These are phyloP conservation scores for Backusella parvicylindrica DNA, from an alignment of 192 early-diverging fungal species.

Conservation along the genomic window DNA sequence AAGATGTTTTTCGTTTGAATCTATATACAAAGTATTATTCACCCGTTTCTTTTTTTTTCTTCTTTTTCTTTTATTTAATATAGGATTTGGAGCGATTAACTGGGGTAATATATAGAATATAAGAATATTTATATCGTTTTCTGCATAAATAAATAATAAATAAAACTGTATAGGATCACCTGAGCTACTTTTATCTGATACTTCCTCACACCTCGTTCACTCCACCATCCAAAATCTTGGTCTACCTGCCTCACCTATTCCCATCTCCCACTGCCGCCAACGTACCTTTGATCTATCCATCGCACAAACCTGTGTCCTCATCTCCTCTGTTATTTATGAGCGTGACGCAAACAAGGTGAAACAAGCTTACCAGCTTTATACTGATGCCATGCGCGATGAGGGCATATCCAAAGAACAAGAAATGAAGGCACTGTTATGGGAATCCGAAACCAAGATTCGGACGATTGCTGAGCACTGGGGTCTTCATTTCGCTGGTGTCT, in stretches of 20 bases:
- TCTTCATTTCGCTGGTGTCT: constrained; percentile 40
- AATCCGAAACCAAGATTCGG: constrained; percentile 34
- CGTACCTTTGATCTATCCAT: constrained; percentile 30
- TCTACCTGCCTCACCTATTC: not conserved
- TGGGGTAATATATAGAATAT: constrained; percentile 28
- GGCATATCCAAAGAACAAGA: not conserved
- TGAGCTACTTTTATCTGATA: not conserved
- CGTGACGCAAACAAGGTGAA: constrained; percentile 38
- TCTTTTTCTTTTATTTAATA: not conserved
- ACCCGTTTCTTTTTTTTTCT: not conserved
- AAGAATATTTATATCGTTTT: no score
- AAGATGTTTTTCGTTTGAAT: not conserved
- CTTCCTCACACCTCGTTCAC: not conserved
- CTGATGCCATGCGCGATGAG: not conserved
- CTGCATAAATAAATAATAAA: not conserved
- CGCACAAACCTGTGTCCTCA: constrained; percentile 32
- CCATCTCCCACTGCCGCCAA: not conserved
- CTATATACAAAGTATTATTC: no score
- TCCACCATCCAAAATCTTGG: constrained; percentile 22
- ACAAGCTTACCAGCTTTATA: constrained; percentile 22
- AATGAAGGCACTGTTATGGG: constrained; percentile 25
- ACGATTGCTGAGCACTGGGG: constrained; percentile 27
- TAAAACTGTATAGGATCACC: not conserved
- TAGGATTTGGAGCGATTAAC: constrained; percentile 34
- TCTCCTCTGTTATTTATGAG: constrained; percentile 46